Conservation (phyloP, 2,329 filamentous ascomycete genomes). For the Aureobasidium sp. region DNA sequence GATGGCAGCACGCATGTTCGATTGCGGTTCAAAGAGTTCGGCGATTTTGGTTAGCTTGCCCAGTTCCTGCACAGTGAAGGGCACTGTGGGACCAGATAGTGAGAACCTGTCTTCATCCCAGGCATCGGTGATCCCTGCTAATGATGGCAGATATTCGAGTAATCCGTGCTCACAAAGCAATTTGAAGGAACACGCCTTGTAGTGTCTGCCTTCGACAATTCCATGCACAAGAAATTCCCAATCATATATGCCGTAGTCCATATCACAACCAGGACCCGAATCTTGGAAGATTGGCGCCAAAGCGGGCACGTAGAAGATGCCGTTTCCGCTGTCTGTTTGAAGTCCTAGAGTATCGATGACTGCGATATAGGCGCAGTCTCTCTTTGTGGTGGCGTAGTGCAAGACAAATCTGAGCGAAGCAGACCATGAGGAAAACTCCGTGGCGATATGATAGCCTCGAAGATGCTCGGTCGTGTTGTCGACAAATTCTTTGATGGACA, state of each 20-base stretch:
- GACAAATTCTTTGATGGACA: neutral
- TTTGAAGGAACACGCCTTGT: neutral
- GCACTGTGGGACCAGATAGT: neutral
- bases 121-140: neutral
- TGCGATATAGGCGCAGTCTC: neutral
- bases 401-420: neutral
- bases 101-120: neutral
- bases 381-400: neutral
- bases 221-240: neutral
- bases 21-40: neutral
- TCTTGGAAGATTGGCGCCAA: neutral
- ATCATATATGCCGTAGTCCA: neutral
- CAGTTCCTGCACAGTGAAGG: neutral
- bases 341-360: neutral
- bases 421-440: constrained; percentile 3
- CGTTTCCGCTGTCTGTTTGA: neutral
- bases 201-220: neutral
- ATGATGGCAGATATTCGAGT: neutral
- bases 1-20: neutral
- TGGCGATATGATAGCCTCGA: neutral
- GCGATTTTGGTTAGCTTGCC: neutral
- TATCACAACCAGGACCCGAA: neutral
- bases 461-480: neutral
- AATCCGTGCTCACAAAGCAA: neutral
- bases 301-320: neutral